These are phyloP conservation scores for Aspergillus ostianus DNA, from an alignment of 495 filamentous ascomycete genomes.

Conservation along the genomic window DNA sequence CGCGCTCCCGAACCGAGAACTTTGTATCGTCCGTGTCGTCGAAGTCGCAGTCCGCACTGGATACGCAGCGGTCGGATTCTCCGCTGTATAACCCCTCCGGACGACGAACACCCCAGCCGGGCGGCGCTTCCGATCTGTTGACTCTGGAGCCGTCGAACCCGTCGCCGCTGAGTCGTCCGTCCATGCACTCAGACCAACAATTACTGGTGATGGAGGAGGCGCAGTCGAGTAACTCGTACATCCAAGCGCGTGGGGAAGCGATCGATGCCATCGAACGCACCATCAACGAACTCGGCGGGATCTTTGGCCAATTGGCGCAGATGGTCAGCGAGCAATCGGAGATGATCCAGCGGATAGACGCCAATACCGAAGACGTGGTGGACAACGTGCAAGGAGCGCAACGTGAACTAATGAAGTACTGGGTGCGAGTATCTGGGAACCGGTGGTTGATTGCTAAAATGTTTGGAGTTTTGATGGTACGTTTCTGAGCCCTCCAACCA, in stretches of 20 bases:
- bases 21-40: slow-evolving; percentile 88
- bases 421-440: slow-evolving; percentile 89
- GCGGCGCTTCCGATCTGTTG: slow-evolving; percentile 66
- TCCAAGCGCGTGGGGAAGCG: slow-evolving; percentile 88
- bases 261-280: slow-evolving; percentile 97
- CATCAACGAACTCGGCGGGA: slow-evolving; percentile 89
- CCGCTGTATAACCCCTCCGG: slow-evolving; percentile 86
- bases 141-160: slow-evolving; percentile 75
- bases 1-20: slow-evolving; percentile 86
- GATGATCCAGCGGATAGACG: slow-evolving; percentile 90
- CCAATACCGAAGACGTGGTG: slow-evolving; percentile 93
- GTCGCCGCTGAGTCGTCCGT: slow-evolving; percentile 48
- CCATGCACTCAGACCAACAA: slow-evolving; percentile 76
- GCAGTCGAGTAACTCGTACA: slow-evolving; percentile 79
- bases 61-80: slow-evolving; percentile 60
- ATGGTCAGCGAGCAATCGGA: slow-evolving; percentile 98
- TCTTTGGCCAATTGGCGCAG: slow-evolving; percentile 93
- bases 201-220: slow-evolving; percentile 94
- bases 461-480: slow-evolving; percentile 85
- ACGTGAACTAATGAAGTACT: slow-evolving; percentile 91
- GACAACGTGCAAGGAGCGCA: slow-evolving; percentile 97
- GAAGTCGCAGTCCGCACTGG: slow-evolving; percentile 66
- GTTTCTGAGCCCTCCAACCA: too few species aligned
- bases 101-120: slow-evolving; percentile 60
- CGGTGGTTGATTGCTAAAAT: slow-evolving; percentile 98